Conservation (phyloP, 805 yeast species). For the Suhomyces faveliae region DNA sequence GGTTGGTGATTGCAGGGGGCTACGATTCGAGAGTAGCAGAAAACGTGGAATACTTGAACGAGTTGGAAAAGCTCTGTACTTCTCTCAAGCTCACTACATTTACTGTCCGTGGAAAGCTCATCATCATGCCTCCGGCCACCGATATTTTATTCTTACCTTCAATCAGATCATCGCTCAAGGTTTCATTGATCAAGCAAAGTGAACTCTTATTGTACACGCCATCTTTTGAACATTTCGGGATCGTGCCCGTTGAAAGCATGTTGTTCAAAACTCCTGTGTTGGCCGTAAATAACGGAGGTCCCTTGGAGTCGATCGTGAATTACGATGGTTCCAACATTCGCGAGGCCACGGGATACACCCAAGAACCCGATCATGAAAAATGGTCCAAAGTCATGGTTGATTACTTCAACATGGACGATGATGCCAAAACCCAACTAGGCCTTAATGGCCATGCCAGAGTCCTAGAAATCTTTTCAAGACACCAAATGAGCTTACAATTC, state of each 20-base stretch:
- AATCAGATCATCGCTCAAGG: slow-evolving; percentile 61
- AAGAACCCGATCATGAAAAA: slow-evolving; percentile 42
- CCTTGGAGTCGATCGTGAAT: slow-evolving; percentile 68
- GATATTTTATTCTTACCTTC: slow-evolving; percentile 80
- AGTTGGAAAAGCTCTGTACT: slow-evolving; percentile 52
- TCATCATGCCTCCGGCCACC: slow-evolving; percentile 30
- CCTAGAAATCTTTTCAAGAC: slow-evolving; percentile 40
- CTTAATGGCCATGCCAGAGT: slow-evolving; percentile 39
- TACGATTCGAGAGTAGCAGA: slow-evolving; percentile 75
- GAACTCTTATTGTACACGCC: slow-evolving; percentile 83
- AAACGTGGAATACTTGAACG: slow-evolving; percentile 68
- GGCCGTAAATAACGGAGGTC: slow-evolving; percentile 91
- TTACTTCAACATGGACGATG: slow-evolving; percentile 21
- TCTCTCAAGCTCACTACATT: slow-evolving; percentile 41
- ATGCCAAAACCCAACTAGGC: slow-evolving; percentile 25
- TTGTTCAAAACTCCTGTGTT: slow-evolving; percentile 75
- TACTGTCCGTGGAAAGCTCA: slow-evolving; percentile 44
- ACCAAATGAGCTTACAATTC: slow-evolving; percentile 41
- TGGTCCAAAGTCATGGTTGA: slow-evolving; percentile 57
- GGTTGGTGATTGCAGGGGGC: slow-evolving; percentile 85
- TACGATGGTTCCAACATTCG: slow-evolving; percentile 25
- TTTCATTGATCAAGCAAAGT: slow-evolving; percentile 57
- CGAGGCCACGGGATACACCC: slow-evolving; percentile 63
- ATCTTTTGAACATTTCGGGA: slow-evolving; percentile 90
- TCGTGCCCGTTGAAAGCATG: slow-evolving; percentile 97